Evolutionary conservation across 1,284 basidiomycete species (phyloP), one percentile per base, ranked within the genome.

Genomic region (Naganishia albida): DNA sequence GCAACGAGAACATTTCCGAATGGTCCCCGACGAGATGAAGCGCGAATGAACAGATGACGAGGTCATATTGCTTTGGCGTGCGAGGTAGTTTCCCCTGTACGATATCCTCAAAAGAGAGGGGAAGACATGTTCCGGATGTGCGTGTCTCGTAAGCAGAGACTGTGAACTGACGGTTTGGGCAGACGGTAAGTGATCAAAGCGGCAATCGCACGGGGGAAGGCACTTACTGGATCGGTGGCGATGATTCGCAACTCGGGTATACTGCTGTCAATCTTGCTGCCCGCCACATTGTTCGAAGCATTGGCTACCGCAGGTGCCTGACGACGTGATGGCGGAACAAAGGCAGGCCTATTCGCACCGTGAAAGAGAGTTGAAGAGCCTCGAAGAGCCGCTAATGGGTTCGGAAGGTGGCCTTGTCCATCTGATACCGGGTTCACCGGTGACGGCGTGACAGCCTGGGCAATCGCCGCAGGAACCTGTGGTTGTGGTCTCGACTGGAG

Each of bases 11-110:
- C 18, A 89, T 78, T 64, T 86, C 84, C 0, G 85, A 87, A 1
- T 85, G 74, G 23, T 81, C 81, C 51, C 85, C 84, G 48, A 89
- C 77, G 34, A 89, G 84, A 73, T 89, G 88, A 38, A 89, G 74
- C 4, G 87, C 88, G 69, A 89, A 89, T 1, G 87, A 88, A 70
- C 87, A 87, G 28, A 89, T 76, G 18, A 86, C 82, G 75, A 89
- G 82, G 69, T 89, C 87, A 52, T 86, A 80, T 39, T 70, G 62
- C 34, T 18, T 20, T 34, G 34, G 34, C 46, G 75, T 67, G 69
- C 40, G 55, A 67, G 84, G 84, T 18, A 86, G 69, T 12, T 72
- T 67, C 2, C 84, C 85, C 26, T 81, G 77, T 0, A 84, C 82
- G 46, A 87, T 80, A 44, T 86, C 83, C 25, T 77, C 73, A 73